A percentile compares a stretch with the other conserved stretches of the same genome.
Evolutionary conservation across 148 eudicot species (phyloP).

Genomic region (Silene uniflora): DNA sequence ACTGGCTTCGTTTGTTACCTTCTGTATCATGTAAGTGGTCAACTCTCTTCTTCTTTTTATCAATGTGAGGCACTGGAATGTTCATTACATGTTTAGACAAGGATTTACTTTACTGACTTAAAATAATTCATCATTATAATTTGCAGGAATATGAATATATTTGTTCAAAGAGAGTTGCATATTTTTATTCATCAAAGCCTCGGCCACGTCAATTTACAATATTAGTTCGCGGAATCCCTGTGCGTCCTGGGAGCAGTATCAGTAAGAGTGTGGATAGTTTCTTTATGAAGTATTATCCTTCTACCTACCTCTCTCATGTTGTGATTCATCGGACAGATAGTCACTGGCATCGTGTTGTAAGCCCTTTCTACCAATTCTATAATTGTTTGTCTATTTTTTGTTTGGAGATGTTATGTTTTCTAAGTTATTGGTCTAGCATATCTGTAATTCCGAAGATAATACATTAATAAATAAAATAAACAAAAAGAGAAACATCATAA

Average conservation of each 20-base stretch:
- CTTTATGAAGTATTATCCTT: conserved; percentile 41
- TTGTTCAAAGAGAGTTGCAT: conserved; percentile 39
- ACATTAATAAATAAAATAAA: no score
- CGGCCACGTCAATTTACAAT: conserved; percentile 44
- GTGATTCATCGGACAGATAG: conserved; percentile 37
- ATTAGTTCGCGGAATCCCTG: conserved; percentile 47
- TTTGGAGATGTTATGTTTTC: neutral
- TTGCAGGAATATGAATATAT: conserved; percentile 47
- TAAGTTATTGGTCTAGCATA: neutral
- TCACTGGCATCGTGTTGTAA: conserved; percentile 30
- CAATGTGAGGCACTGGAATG: neutral
- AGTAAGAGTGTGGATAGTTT: conserved; percentile 40
- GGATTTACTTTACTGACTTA: conserved; percentile 10
- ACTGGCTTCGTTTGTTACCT: conserved; percentile 53
- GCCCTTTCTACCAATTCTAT: conserved; percentile 8
- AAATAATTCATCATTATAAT: conserved; percentile 6
- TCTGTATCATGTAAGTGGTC: conserved; percentile 51
- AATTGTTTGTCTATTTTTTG: neutral
- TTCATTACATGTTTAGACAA: conserved; percentile 12
- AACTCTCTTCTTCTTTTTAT: neutral
- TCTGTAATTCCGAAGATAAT: no score
- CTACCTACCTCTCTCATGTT: conserved; percentile 43
- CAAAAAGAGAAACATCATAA: no score
- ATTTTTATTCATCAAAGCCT: conserved; percentile 41
- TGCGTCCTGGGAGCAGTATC: conserved; percentile 33